Evolutionary conservation across 768 basidiomycete species (phyloP), one percentile per base, ranked within the genome.

Genomic region (Naganishia vishniacii): DNA sequence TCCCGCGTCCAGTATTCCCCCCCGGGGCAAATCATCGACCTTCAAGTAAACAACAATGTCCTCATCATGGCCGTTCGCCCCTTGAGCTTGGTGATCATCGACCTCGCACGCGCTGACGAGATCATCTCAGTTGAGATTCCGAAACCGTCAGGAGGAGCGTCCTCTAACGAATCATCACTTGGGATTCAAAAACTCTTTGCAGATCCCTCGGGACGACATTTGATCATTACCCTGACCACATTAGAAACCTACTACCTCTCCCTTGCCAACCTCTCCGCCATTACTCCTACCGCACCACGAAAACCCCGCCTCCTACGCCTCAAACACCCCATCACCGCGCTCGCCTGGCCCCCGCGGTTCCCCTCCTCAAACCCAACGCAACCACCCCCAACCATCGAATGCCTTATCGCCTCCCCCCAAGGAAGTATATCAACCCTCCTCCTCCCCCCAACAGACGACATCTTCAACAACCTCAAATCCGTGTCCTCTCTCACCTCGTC

Each of bases 191-290:
- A 87, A 72, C 78, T 97, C 59, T 97, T 92, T 78, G 84, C 89
- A 74, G 93, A 98, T 76, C 93, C 93, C 15, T 88, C 91, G 0
- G 93, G 93, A 4, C 82, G 88, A 34, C 95, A 98, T 79, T 83
- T 94, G 53, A 78, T 98, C 44, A 82, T 94, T 59, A 89, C 90
- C 0, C 92, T 91, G 9, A 80, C 80, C 13, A 85, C 90, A 71
- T 91, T 91, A 56, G 93, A 99, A 73, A 93, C 90, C 66, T 97
- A 89, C 86, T 97, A 98, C 73, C 79, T 92, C 3, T 91, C 85
- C 71, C 81, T 83, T 60, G 74, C 45, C 68, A 64, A n/a, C 23
- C 62, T 63, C 61, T 53, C n/a, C 48, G 48, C 11, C 62, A 61
- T 63, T 2, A 68, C 59, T 68, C 64, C 71, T 23, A 40, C 71